Evolutionary conservation across 192 early-diverging fungal genomes (phyloP), one percentile per base, ranked within the genome.

Genomic region (Mortierella claussenii): DNA sequence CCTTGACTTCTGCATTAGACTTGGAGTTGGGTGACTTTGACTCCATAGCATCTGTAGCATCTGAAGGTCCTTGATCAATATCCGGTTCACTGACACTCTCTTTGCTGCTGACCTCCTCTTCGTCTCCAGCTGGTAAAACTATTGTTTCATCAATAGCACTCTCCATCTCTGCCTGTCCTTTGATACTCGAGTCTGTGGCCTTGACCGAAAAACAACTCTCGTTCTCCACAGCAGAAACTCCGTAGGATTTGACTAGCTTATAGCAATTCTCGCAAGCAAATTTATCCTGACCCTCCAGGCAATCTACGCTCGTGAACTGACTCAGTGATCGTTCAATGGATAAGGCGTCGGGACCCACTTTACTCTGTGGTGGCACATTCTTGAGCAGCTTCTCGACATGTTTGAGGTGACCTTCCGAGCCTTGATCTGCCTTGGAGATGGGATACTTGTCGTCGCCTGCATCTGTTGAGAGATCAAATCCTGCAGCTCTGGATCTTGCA

Each of bases 231-330:
- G 13, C 21, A 12, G 34, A 40, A n/a, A 23, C 3, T 2, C 46
- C 57, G 15, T 65, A 51, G 20, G 47, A 43, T 21, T 78, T 48
- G 18, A 48, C 26, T n/a, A 70, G 34, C 53, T 81, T 87, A 44
- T 78, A 81, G 54, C 90, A 92, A 40, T 85, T 75, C 12, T 91
- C 89, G 60, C 90, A 92, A 1, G 84, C 82, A 62, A 86, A 90
- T 9, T 66, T 71, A 65, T 90, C 83, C 15, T 87, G 81, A 2
- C 87, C 89, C n/a, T 90, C 87, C 27, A 92, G 56, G 11, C 60
- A 47, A 55, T 92, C 90, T 2, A 90, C 87, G 36, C 63, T 79
- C 28, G 87, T 83, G 60, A 92, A 90, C 20, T 78, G 69, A 28
- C 46, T 65, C 34, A 86, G 51, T 27, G 85, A 87, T 0, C 81